Conservation (phyloP, 2,329 filamentous ascomycete species). For the Stagonosporopsis tanaceti region DNA sequence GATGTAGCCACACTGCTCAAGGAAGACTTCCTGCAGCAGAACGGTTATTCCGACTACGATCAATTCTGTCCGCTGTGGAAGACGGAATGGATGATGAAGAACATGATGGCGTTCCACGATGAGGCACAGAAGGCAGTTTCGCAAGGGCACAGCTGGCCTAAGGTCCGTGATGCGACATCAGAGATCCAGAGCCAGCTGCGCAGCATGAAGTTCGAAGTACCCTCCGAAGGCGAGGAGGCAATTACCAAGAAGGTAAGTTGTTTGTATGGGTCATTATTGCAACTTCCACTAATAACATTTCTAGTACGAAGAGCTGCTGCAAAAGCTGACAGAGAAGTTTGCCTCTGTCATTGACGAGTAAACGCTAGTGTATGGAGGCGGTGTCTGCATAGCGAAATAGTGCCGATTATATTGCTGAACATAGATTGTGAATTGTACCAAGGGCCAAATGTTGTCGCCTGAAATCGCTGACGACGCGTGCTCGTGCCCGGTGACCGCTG, state of each 20-base stretch:
- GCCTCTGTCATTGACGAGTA: constrained; percentile 96
- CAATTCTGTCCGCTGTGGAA: constrained; percentile 99
- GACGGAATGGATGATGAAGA: constrained; percentile 99
- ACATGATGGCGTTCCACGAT: constrained; percentile 97
- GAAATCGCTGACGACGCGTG: constrained; percentile 45
- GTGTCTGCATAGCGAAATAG: constrained; percentile 39
- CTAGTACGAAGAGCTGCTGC: constrained; percentile 90
- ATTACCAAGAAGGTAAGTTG: constrained; percentile 80
- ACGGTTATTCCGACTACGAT: constrained; percentile 98
- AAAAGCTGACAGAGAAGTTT: constrained; percentile 96
- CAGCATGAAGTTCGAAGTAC: constrained; percentile 96
- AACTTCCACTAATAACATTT: constrained; percentile 49
- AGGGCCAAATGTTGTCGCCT: constrained; percentile 44
- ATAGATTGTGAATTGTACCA: constrained; percentile 41
- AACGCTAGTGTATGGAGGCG: constrained; percentile 24
- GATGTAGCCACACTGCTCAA: constrained; percentile 92
- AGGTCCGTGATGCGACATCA: constrained; percentile 87
- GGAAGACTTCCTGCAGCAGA: constrained; percentile 99
- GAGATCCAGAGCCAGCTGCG: constrained; percentile 87
- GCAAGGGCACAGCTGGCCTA: constrained; percentile 89
- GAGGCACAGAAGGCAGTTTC: constrained; percentile 94
- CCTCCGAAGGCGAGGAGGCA: constrained; percentile 80
- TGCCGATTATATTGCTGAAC: constrained; percentile 32
- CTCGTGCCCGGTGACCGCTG: constrained; percentile 38
- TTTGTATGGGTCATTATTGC: not conserved